Evolutionary conservation across 2,329 filamentous ascomycete species (phyloP).

Genomic region (Zasmidium citrigriseum): DNA sequence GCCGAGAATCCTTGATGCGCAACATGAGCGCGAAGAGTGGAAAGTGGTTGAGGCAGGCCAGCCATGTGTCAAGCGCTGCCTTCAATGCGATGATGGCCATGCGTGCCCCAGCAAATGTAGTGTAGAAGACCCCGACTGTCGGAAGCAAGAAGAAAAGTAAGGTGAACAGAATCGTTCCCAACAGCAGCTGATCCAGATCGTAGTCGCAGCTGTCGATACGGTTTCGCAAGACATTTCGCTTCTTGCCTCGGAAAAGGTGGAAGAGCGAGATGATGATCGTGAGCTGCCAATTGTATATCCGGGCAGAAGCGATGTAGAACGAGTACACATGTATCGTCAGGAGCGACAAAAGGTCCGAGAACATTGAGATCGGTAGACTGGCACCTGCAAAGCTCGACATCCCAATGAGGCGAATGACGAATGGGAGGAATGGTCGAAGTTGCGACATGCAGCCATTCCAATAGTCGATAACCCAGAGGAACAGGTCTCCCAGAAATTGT

Average conservation of each 20-base stretch:
- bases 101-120: conserved; percentile 90
- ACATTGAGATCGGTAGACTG: conserved; percentile 93
- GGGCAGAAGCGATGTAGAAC: conserved; percentile 94
- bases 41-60: conserved; percentile 96
- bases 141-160: conserved; percentile 92
- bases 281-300: conserved; percentile 98
- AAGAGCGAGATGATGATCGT: conserved; percentile 97
- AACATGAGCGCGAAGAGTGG: conserved; percentile 97
- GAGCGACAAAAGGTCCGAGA: conserved; percentile 88
- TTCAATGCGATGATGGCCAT: conserved; percentile 96
- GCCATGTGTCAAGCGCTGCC: conserved; percentile 82
- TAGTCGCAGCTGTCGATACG: conserved; percentile 99
- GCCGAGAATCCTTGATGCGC: conserved; percentile 84
- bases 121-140: conserved; percentile 93
- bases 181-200: conserved; percentile 91
- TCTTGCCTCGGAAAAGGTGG: conserved; percentile 96
- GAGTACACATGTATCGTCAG: conserved; percentile 96
- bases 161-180: conserved; percentile 95
- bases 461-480: conserved; percentile 97
- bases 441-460: conserved; percentile 84
- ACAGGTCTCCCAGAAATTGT: conserved; percentile 90
- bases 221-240: conserved; percentile 93
- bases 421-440: conserved; percentile 77
- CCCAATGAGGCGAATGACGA: conserved; percentile 87
- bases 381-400: conserved; percentile 94